A percentile compares a stretch with the other conserved stretches of the same genome.
phyloP scores from a whole-genome alignment of 306 rosid species.

The Prunus mume region DNA sequence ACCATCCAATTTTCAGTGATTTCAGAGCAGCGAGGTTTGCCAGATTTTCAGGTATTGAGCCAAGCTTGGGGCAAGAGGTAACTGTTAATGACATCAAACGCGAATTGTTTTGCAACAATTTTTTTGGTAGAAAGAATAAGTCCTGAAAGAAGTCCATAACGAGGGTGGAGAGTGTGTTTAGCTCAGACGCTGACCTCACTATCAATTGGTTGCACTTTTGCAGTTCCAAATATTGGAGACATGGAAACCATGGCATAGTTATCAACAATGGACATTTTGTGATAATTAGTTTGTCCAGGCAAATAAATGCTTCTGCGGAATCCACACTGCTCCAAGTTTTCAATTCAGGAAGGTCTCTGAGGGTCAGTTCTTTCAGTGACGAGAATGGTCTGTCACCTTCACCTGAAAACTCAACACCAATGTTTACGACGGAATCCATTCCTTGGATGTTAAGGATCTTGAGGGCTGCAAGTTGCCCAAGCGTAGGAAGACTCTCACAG shows the following conservation, averaged over 20 bases:
- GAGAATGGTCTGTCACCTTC: not conserved
- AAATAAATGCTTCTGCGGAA: not conserved
- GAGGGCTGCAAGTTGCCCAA: no score
- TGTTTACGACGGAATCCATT: conserved; percentile 19
- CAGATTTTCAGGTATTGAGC: not conserved
- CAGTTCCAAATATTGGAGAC: conserved; percentile 18
- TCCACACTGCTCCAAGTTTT: conserved; percentile 8
- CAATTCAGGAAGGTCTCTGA: not conserved
- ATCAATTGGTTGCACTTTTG: not conserved
- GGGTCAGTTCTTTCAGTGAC: not conserved
- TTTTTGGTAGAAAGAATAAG: not conserved
- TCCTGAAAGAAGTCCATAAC: conserved; percentile 17
- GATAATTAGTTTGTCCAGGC: not conserved
- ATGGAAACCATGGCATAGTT: conserved; percentile 5
- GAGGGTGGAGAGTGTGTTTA: conserved; percentile 17
- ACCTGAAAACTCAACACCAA: not conserved
- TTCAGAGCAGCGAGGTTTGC: conserved; percentile 12
- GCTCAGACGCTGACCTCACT: conserved; percentile 2
- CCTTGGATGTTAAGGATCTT: conserved; percentile 7
- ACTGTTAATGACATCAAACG: conserved; percentile 16
- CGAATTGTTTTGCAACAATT: conserved; percentile 14
- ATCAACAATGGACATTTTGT: not conserved
- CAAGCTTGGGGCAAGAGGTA: conserved; percentile 23
- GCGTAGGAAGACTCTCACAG: no score
- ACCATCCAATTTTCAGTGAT: conserved; percentile 20